Evolutionary conservation across 495 filamentous ascomycete species (phyloP), one percentile per base, ranked within the genome.

Genomic region (Xylaria nigripes): DNA sequence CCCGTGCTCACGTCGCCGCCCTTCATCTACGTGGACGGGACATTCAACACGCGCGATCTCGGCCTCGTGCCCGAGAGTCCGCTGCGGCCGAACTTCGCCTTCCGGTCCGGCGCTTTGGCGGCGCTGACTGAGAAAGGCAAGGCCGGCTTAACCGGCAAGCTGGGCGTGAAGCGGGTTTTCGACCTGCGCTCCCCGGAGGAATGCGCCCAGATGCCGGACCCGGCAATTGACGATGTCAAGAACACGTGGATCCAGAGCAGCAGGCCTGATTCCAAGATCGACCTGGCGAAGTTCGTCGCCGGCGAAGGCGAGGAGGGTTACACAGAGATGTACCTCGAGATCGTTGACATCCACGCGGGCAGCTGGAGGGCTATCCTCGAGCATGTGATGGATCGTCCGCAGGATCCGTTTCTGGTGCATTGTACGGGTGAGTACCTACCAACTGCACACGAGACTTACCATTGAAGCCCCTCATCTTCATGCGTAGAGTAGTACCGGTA

Each of bases 41-140:
- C 67, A 23, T 71, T 75, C 65, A 83, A 84, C 61, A 68, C 80
- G 29, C 80, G 79, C 41, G 78, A 80, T 52, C 55, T 83, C 27
- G 79, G 78, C 58, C 71, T 70, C 30, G 69, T 74, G 3, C 62
- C 69, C 44, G 72, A 65, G 50, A 67, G 62, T 27, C 68, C 63
- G 1, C 42, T 82, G 22, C 71, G 72, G 6, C 63, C 72, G 0
- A 70, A 73, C 40, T 70, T 68, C 49, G 68, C 72, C 43, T 83
- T 74, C 67, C 83, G 77, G 51, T 80, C 74, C 4, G 81, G 76
- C 45, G 68, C 71, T 0, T 63, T 80, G 9, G 59, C 63, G 0
- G 65, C 56, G 45, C 47, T 80, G 22, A 57, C 48, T n/a, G 54
- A 61, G 16, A 60, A 67, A 24, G 64, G 60, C 22, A 63, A 67